Evolutionary conservation across 2,329 filamentous ascomycete genomes (phyloP).

Genomic region (Colletotrichum falcatum): DNA sequence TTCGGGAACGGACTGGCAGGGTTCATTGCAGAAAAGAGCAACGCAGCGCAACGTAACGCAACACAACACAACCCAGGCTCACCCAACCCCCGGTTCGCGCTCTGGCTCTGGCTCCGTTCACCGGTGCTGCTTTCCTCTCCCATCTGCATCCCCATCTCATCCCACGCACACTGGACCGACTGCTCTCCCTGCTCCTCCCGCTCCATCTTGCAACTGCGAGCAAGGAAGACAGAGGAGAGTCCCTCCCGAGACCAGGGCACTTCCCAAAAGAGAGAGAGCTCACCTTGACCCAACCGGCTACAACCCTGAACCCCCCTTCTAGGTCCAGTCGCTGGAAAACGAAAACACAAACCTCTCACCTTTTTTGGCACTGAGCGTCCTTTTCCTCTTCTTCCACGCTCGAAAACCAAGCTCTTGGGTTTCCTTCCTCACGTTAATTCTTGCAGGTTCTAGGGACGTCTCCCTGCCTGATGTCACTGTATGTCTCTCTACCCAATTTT

Average conservation of each 20-base stretch:
- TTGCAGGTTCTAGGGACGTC: constrained; percentile 20
- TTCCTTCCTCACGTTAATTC: constrained; percentile 18
- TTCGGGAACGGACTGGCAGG: constrained; percentile 31
- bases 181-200: no score
- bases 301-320: constrained; percentile 28
- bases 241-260: constrained; percentile 30
- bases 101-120: constrained; percentile 14
- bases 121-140: constrained; percentile 8
- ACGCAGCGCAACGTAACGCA: no score
- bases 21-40: constrained; percentile 29
- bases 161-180: background rate
- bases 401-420: constrained; percentile 4
- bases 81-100: constrained; percentile 4
- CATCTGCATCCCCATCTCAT: background rate
- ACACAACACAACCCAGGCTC: constrained; percentile 11
- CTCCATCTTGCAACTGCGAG: constrained; percentile 10
- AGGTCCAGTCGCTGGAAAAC: constrained; percentile 19
- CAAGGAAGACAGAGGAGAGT: background rate
- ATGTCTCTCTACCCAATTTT: constrained; percentile 16
- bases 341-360: constrained; percentile 21
- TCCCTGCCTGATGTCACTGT: constrained; percentile 39
- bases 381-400: constrained; percentile 29
- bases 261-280: constrained; percentile 28
- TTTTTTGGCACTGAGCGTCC: constrained; percentile 29
- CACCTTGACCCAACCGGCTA: constrained; percentile 33